Evolutionary conservation across 768 basidiomycete genomes (phyloP).

Genomic region (Mycena latifolia): DNA sequence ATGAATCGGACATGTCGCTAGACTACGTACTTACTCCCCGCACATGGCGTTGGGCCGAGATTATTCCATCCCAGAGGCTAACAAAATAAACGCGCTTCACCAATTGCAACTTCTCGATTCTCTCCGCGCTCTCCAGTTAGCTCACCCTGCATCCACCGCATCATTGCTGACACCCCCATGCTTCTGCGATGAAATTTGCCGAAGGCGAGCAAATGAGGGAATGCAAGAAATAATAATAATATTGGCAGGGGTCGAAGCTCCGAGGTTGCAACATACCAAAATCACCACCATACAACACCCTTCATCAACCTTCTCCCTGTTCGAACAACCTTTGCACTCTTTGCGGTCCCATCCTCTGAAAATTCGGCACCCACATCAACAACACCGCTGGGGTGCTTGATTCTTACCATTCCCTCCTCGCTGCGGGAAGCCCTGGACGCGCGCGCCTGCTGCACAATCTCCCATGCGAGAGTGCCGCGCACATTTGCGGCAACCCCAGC

Average conservation of each 20-base stretch:
- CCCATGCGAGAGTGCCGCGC: constrained; percentile 66
- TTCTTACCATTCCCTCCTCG: constrained; percentile 55
- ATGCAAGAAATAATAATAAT: too few species aligned
- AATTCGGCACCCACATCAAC: constrained; percentile 77
- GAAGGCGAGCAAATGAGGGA: not conserved
- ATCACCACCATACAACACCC: constrained; percentile 76
- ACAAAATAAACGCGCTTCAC: not conserved
- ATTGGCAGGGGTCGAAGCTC: too few species aligned
- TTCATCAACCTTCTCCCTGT: constrained; percentile 81
- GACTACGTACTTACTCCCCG: not conserved
- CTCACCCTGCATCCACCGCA: not conserved
- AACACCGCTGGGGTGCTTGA: constrained; percentile 75
- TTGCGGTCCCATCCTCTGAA: constrained; percentile 56
- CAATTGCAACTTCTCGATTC: too few species aligned
- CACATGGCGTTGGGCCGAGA: constrained; percentile 3
- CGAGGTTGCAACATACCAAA: too few species aligned
- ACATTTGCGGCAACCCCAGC: constrained; percentile 73
- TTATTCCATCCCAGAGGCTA: constrained; percentile 10
- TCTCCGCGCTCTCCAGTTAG: not conserved
- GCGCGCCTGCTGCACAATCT: constrained; percentile 53
- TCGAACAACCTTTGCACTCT: constrained; percentile 72
- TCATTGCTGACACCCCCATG: too few species aligned
- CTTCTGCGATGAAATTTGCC: constrained; percentile 9
- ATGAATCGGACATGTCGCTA: not conserved
- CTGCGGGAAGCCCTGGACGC: constrained; percentile 24